Evolutionary conservation across 192 early-diverging fungal genomes (phyloP).

Genomic region (Kappamyces sp.): DNA sequence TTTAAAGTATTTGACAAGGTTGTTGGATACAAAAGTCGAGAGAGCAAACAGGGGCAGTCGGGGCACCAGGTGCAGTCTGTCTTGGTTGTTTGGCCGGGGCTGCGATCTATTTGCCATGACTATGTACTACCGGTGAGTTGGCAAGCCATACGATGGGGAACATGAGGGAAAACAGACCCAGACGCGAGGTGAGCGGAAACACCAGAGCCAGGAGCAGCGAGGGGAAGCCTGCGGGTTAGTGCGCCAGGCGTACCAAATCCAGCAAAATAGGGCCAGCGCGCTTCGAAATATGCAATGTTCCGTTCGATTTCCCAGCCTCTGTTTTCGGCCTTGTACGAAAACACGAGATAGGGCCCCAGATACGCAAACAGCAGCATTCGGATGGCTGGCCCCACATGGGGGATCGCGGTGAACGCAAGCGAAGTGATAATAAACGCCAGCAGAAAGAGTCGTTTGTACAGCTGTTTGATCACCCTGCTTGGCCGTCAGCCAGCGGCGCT

Average conservation of each 20-base stretch:
- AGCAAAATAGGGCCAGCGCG: slow-evolving; percentile 52
- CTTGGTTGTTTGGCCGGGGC: background rate
- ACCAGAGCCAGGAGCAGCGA: background rate
- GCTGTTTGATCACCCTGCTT: background rate
- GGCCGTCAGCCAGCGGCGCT: background rate
- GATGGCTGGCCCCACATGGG: slow-evolving; percentile 31
- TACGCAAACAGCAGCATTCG: slow-evolving; percentile 40
- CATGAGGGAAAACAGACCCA: background rate
- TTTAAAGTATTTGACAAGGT: too few relatives aligned
- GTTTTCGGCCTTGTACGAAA: slow-evolving; percentile 53
- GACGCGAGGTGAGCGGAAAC: background rate
- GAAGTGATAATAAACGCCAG: slow-evolving; percentile 8
- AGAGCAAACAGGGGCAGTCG: too few relatives aligned
- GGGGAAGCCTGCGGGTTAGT: background rate
- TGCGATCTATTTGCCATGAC: slow-evolving; percentile 12
- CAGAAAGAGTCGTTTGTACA: slow-evolving; percentile 3
- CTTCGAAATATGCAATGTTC: slow-evolving; percentile 50
- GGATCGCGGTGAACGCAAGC: slow-evolving; percentile 28
- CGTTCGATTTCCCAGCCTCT: slow-evolving; percentile 46
- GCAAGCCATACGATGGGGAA: slow-evolving; percentile 5
- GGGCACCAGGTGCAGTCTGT: too few relatives aligned
- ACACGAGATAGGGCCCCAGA: slow-evolving; percentile 38
- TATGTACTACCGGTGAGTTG: slow-evolving; percentile 5
- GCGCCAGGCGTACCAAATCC: slow-evolving; percentile 47
- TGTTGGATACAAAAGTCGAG: too few relatives aligned